Evolutionary conservation across 2,329 filamentous ascomycete genomes (phyloP).

Genomic region (Fusarium continuum): DNA sequence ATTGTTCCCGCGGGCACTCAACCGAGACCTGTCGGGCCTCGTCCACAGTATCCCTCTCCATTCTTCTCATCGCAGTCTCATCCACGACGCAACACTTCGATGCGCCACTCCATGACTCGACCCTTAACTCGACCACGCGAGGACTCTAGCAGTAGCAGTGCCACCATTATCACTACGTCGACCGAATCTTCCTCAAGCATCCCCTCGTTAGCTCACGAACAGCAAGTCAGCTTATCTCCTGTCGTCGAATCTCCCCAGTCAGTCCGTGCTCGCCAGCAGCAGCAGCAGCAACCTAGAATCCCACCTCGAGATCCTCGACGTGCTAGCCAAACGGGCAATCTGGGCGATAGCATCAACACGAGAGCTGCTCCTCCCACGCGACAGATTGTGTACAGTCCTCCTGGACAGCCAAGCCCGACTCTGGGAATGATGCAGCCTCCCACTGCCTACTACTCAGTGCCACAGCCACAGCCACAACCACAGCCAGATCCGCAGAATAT

Average conservation of each 20-base stretch:
- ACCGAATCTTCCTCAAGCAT: constrained; percentile 39
- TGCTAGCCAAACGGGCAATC: constrained; percentile 22
- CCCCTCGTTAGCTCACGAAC: constrained; percentile 29
- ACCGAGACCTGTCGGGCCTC: constrained; percentile 31
- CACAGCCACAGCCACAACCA: neutral
- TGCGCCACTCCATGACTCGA: constrained; percentile 33
- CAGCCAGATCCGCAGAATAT: constrained; percentile 5
- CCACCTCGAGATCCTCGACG: constrained; percentile 37
- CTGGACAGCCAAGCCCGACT: constrained; percentile 56
- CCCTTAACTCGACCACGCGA: constrained; percentile 39
- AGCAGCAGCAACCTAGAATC: constrained; percentile 44
- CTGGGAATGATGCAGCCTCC: constrained; percentile 47
- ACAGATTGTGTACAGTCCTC: constrained; percentile 47
- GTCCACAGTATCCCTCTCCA: constrained; percentile 34
- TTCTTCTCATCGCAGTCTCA: constrained; percentile 40
- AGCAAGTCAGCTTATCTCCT: constrained; percentile 55
- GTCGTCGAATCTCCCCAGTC: constrained; percentile 58
- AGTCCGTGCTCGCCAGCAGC: constrained; percentile 44
- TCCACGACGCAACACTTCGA: constrained; percentile 33
- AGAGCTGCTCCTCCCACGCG: constrained; percentile 46
- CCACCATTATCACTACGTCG: constrained; percentile 46
- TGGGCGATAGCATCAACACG: constrained; percentile 5
- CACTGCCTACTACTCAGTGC: constrained; percentile 1
- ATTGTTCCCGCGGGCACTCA: constrained; percentile 43
- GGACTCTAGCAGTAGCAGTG: constrained; percentile 47